These are phyloP conservation scores for Rhizoctonia solani DNA, from an alignment of 1,284 basidiomycete genomes.

Conservation along the genomic window DNA sequence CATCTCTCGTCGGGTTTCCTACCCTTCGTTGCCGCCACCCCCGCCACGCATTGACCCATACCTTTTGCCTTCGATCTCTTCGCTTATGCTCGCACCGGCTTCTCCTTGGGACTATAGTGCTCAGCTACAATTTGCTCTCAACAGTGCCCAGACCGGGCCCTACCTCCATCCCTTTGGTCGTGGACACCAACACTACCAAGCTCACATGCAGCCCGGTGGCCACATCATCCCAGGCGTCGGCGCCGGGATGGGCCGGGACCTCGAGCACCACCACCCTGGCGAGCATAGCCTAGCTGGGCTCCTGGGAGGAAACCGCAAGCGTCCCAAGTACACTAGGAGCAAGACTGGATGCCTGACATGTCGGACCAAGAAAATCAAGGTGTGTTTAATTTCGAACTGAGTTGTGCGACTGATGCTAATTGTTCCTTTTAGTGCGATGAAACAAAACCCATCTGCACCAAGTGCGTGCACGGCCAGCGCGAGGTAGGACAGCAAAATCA, in stretches of 20 bases:
- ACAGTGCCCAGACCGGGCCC: conserved; percentile 16
- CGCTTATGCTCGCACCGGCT: conserved; percentile 31
- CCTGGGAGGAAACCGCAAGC: conserved; percentile 55
- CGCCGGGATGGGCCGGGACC: conserved; percentile 21
- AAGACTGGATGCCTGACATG: conserved; percentile 85
- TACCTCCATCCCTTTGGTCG: conserved; percentile 30
- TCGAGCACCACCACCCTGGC: conserved; percentile 32
- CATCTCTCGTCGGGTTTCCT: conserved; percentile 27
- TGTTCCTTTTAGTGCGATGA: conserved; percentile 71
- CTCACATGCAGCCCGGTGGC: conserved; percentile 26
- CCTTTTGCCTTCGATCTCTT: conserved; percentile 32
- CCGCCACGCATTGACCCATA: conserved; percentile 30
- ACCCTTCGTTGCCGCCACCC: conserved; percentile 22
- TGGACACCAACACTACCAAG: conserved; percentile 30
- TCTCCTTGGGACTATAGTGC: conserved; percentile 31
- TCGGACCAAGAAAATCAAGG: conserved; percentile 85
- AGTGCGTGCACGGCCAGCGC: conserved; percentile 76
- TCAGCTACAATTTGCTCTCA: conserved; percentile 33
- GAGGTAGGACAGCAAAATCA: conserved; percentile 56
- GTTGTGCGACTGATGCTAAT: conserved; percentile 17
- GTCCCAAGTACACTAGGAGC: conserved; percentile 83
- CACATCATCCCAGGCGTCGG: conserved; percentile 31
- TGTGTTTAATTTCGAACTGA: conserved; percentile 45
- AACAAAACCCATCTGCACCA: conserved; percentile 75
- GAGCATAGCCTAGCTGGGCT: conserved; percentile 30